Percentiles rank a stretch among this genome's conserved stretches.
phyloP scores from a whole-genome alignment of 768 basidiomycete species.

The Boletus bicolor region DNA sequence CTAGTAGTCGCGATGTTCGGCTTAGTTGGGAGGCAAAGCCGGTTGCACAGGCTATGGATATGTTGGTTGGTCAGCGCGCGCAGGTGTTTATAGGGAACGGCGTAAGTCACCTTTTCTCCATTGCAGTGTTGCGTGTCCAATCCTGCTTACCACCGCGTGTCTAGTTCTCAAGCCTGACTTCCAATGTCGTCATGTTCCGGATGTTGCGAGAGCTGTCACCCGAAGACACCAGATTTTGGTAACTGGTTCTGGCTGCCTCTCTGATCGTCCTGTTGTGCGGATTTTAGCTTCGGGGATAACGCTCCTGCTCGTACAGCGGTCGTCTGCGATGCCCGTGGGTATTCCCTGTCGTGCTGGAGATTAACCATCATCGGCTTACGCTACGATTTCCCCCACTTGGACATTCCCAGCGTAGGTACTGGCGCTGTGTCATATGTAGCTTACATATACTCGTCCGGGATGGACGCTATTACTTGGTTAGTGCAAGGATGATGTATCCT shows the following conservation, averaged over 20 bases:
- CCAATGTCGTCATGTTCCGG: constrained; percentile 46
- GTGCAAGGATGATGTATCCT: not conserved
- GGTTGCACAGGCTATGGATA: constrained; percentile 60
- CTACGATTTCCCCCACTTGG: not conserved
- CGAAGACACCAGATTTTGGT: constrained; percentile 43
- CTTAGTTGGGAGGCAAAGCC: constrained; percentile 54
- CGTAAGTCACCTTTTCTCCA: constrained; percentile 37
- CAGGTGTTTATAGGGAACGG: constrained; percentile 71
- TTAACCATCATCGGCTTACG: not conserved
- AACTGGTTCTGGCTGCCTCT: not conserved
- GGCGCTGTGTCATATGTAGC: constrained; percentile 1
- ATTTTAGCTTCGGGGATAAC: not conserved
- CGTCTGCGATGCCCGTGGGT: not conserved
- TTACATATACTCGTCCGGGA: constrained; percentile 3
- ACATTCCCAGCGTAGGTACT: not conserved
- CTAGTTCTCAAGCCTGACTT: constrained; percentile 49
- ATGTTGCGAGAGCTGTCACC: constrained; percentile 35
- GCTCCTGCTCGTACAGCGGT: not conserved
- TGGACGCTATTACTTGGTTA: constrained; percentile 8
- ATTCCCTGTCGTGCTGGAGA: not conserved
- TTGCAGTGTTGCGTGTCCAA: not conserved
- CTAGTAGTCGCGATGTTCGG: constrained; percentile 52
- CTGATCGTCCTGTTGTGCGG: not conserved
- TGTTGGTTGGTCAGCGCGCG: constrained; percentile 63
- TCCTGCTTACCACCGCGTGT: not conserved